Base-by-base conservation (phyloP, 352 stramenopile genomes). In the Aphanomyces invadans region DNA sequence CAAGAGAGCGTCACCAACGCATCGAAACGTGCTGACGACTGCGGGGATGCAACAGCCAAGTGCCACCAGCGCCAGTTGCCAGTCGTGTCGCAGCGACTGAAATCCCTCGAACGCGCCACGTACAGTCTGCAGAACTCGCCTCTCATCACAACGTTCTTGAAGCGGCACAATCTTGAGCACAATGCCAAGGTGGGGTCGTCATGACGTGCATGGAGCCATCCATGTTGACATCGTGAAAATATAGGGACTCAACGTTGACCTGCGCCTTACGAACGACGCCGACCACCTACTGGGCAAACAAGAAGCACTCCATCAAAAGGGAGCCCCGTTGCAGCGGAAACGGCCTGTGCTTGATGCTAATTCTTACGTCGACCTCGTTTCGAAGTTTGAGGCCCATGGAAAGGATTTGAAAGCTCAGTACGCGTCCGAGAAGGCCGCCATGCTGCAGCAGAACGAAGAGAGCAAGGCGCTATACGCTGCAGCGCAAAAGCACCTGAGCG, bases 81-180 rank as follows among this genome's bases (percentile, higher is more conserved):
- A 57, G 51, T 19, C 12, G 60, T 67, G 7, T 42, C 59, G 2
- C 44, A 54, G 5, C 69, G 62, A 23, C 48, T 85, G 19, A 71
- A 88, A 57, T 84, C 73, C 0, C 73, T 74, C 5, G 78, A 88
- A 61, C 78, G 81, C 0, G 76, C 56, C 26, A 76, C 75, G 7
- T 87, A 87, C 48, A 70, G 79, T 70, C 80, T 90, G 76, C 79
- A 73, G 51, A 86, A 90, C 62, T 90, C 79, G 17, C 81, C 81
- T 3, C 54, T 90, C 3, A 79, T 90, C 17, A 68, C 74, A 1
- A 74, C 73, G 7, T 88, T 88, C 46, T 62, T 88, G 28, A 73
- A 76, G 54, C 70, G 72, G 1, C 79, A 87, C 49, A 61, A 85
- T 9, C 71, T 90, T 11, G 71, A 84, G 29, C 68, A 75, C 9